Evolutionary conservation across 169 alveolate genomes (phyloP).

Genomic region (Toxoplasma gondii): DNA sequence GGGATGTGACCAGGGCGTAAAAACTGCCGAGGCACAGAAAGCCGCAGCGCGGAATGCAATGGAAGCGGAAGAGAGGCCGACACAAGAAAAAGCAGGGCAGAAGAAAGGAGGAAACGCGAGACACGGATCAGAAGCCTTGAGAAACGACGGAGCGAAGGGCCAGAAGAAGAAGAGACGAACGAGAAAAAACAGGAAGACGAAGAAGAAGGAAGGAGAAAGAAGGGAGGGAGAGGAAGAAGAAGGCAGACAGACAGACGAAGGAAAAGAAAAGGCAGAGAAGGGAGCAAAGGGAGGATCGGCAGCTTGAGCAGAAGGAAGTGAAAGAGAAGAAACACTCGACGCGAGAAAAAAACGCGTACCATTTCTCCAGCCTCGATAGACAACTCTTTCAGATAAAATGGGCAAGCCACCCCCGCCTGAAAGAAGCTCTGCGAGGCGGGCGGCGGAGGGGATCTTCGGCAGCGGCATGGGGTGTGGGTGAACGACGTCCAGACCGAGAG

Average conservation of each 20-base stretch:
- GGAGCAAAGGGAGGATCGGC: neutral
- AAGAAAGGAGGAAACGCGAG: neutral
- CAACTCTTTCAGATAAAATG: neutral
- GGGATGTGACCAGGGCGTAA: neutral
- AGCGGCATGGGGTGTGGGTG: neutral
- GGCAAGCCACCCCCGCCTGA: neutral
- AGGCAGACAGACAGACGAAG: neutral
- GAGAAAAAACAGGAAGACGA: neutral
- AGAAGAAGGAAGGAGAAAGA: neutral
- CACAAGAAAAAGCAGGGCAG: neutral
- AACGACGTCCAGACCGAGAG: neutral
- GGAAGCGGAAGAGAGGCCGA: neutral
- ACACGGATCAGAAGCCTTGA: neutral
- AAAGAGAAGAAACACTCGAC: neutral
- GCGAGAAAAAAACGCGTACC: neutral
- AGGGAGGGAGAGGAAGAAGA: neutral
- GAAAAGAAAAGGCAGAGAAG: neutral
- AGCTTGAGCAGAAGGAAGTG: neutral
- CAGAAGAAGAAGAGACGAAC: too few species aligned
- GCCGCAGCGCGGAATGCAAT: neutral
- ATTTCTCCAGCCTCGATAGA: slow-evolving; percentile 17
- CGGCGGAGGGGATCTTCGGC: neutral
- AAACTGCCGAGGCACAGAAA: neutral
- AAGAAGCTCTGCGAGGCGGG: slow-evolving; percentile 6
- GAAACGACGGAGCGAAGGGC: neutral